Base-by-base conservation (phyloP, 2,329 filamentous ascomycete genomes). In the Ophiostoma pallidulum region DNA sequence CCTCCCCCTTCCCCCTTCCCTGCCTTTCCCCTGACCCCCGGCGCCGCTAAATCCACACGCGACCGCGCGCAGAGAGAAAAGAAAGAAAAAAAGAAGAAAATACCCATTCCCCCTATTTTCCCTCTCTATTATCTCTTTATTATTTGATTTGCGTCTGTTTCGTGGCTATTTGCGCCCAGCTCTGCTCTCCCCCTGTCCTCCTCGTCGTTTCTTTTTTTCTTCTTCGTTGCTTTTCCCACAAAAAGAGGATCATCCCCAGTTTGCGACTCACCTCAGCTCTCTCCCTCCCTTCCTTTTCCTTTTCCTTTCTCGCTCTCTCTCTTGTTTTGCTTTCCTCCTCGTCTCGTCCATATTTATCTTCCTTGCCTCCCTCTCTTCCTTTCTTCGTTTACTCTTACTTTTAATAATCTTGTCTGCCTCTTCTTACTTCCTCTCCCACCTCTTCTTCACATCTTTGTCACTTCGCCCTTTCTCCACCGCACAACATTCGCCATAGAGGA, bases 121-220 rank as follows among this genome's bases (percentile, higher is more conserved):
- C 18, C 26, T 46, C 20, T 35, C 39, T 45, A 28, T 42, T 45
- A 19, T 35, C 32, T 39, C 29, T 45, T 39, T 40, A 35, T 48
- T 31, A 43, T 45, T 49, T 46, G 35, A 49, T 49, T 44, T 51
- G 47, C 39, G 47, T 43, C 49, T 47, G 50, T 51, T 51, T 51
- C 49, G 49, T 49, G 29, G 40, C 20, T 47, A 45, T 49, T 51
- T 49, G 31, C 45, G 38, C 50, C 43, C 43, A 26, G 28, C 39
- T 28, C 20, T 16, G 28, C n/a, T 37, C 20, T 36, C 18, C 28
- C 37, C 37, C 35, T 29, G 16, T 33, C 28, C 24, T 43, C 31
- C 32, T 29, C 22, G 13, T 43, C 14, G 32, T 16, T 45, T 28
- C 13, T 37, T 43, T 35, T 39, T 22, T 32, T 40, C 10, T 24